These are phyloP conservation scores for Alliaria petiolata DNA, from an alignment of 345 rosid species.

Conservation along the genomic window DNA sequence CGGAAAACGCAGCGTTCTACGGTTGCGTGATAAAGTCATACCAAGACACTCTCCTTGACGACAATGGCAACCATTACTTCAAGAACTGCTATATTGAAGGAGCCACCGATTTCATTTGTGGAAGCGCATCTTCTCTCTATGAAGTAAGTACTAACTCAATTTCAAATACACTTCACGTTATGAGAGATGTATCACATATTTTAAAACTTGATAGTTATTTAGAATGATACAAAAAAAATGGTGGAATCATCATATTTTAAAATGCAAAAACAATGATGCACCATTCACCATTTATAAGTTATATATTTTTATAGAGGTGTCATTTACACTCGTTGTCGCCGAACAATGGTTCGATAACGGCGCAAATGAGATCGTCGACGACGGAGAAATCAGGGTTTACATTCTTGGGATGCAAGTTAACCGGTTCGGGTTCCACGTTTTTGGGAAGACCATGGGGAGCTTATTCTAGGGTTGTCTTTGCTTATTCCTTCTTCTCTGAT, in stretches of 20 bases:
- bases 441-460: constrained; percentile 85
- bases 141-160: constrained; percentile 40
- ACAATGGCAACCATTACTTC: constrained; percentile 64
- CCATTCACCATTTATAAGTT: no score
- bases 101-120: constrained; percentile 78
- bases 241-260: no score
- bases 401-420: constrained; percentile 66
- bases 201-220: neutral
- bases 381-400: constrained; percentile 57
- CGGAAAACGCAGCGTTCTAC: constrained; percentile 59
- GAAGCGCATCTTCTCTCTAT: constrained; percentile 57
- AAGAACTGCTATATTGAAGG: constrained; percentile 67
- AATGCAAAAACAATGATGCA: no score
- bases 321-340: constrained; percentile 55
- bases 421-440: constrained; percentile 45
- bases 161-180: neutral
- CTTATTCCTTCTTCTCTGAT: constrained; percentile 47
- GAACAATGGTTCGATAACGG: constrained; percentile 55
- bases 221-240: no score
- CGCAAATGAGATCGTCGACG: constrained; percentile 47
- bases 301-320: constrained; percentile 54
- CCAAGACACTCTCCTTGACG: constrained; percentile 76
- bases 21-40: constrained; percentile 55
- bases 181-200: neutral
- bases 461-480: constrained; percentile 65